phyloP scores from a whole-genome alignment of 2,329 filamentous ascomycete genomes.

The Calonectria fujianensis region DNA sequence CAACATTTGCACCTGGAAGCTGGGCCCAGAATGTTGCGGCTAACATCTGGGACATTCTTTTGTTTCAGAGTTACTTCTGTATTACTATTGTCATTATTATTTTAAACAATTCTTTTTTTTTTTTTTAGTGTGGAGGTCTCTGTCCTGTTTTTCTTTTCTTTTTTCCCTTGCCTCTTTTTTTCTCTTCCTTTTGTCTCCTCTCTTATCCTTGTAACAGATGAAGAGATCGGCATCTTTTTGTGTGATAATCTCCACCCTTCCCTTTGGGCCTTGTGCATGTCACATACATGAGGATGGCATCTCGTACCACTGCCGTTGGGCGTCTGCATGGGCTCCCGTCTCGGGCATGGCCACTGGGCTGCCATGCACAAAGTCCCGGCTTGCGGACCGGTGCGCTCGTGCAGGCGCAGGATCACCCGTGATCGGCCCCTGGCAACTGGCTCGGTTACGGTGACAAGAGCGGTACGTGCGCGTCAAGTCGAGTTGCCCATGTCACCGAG shows the following conservation, averaged over 20 bases:
- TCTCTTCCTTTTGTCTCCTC: slow-evolving; percentile 16
- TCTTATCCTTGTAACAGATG: slow-evolving; percentile 47
- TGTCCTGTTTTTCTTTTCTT: not conserved
- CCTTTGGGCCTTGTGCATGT: slow-evolving; percentile 50
- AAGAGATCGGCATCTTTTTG: slow-evolving; percentile 46
- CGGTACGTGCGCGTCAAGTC: slow-evolving; percentile 39
- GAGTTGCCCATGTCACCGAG: slow-evolving; percentile 45
- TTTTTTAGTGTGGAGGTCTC: slow-evolving; percentile 3
- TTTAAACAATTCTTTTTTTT: not conserved
- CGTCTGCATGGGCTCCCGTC: slow-evolving; percentile 46
- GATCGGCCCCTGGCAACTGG: slow-evolving; percentile 56
- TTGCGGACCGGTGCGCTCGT: slow-evolving; percentile 61
- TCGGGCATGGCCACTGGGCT: slow-evolving; percentile 38
- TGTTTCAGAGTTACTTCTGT: slow-evolving; percentile 29
- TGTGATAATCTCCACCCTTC: slow-evolving; percentile 48
- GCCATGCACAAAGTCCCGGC: slow-evolving; percentile 48
- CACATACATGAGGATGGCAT: slow-evolving; percentile 44
- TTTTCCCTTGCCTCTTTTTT: not conserved
- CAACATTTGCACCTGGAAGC: not conserved
- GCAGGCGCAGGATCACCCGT: slow-evolving; percentile 61
- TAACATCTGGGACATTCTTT: slow-evolving; percentile 19
- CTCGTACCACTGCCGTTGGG: slow-evolving; percentile 51
- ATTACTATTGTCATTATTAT: not conserved
- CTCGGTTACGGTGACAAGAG: slow-evolving; percentile 43
- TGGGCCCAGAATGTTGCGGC: slow-evolving; percentile 9